phyloP scores from a whole-genome alignment of 2,329 filamentous ascomycete genomes.

The Camillea tinctor region DNA sequence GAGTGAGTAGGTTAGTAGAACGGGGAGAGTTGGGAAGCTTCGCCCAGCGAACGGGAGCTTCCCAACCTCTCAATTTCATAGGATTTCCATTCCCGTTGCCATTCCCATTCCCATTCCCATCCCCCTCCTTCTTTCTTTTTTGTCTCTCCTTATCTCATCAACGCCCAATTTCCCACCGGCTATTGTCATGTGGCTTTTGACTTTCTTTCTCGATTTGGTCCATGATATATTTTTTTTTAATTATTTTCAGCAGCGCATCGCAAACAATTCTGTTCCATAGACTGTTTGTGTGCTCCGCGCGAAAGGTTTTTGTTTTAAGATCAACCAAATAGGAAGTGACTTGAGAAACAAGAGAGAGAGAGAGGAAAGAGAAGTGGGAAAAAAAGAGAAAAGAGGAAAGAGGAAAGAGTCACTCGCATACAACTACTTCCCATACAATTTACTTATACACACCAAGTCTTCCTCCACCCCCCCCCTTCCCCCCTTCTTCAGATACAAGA shows the following conservation, averaged over 20 bases:
- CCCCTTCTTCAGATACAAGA: neutral
- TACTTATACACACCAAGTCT: neutral
- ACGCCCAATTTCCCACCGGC: neutral
- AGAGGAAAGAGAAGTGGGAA: no score
- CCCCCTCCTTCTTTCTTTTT: slow-evolving; percentile 5
- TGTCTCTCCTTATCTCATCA: neutral
- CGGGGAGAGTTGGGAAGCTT: slow-evolving; percentile 9
- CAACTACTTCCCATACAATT: no score
- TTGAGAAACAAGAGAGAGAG: no score
- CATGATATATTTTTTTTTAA: neutral
- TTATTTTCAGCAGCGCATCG: no score
- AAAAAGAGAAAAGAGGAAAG: no score
- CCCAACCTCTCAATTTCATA: slow-evolving; percentile 32
- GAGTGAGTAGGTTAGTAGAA: no score
- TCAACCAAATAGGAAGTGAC: no score
- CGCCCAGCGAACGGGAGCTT: slow-evolving; percentile 13
- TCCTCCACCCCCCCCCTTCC: neutral
- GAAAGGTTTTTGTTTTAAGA: no score
- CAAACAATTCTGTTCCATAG: no score
- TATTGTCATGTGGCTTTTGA: neutral
- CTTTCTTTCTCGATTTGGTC: neutral
- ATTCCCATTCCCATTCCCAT: slow-evolving; percentile 1
- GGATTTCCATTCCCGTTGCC: neutral
- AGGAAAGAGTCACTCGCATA: no score
- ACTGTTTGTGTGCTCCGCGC: no score